Conservation (phyloP, 495 filamentous ascomycete species). For the Penicillium paradoxum region DNA sequence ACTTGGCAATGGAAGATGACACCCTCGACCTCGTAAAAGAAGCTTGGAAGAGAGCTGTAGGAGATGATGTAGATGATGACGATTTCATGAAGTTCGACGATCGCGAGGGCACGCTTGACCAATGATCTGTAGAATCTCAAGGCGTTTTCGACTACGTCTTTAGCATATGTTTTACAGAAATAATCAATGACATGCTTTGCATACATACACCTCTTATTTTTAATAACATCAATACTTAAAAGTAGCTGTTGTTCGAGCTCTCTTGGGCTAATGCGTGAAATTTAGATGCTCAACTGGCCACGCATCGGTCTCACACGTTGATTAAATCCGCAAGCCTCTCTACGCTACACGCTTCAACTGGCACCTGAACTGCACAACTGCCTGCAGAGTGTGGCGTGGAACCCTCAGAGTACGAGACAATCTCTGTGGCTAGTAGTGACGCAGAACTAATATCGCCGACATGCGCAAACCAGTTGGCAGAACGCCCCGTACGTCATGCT, state of each 20-base stretch:
- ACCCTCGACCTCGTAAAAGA: constrained; percentile 55
- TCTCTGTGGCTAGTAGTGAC: not conserved
- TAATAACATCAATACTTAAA: no score
- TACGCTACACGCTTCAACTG: not conserved
- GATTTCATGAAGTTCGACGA: constrained; percentile 61
- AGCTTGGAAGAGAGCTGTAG: constrained; percentile 60
- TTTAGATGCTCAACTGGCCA: no score
- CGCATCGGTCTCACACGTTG: no score
- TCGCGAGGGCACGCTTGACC: constrained; percentile 34
- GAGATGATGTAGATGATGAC: constrained; percentile 39
- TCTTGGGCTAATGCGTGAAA: no score
- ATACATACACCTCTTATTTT: no score
- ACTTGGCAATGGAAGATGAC: constrained; percentile 66
- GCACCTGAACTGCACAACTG: not conserved
- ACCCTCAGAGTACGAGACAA: not conserved
- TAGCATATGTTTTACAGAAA: not conserved
- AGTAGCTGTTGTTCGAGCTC: no score
- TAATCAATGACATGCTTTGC: not conserved
- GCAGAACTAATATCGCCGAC: constrained; percentile 6
- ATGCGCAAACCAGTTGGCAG: not conserved
- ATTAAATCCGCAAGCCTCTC: no score
- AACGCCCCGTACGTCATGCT: constrained; percentile 10
- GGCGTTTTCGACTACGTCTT: not conserved
- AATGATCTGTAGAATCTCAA: constrained; percentile 21
- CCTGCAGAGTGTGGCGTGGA: not conserved